Evolutionary conservation across 495 filamentous ascomycete genomes (phyloP).

Genomic region (Staphylotrichum longicolle): DNA sequence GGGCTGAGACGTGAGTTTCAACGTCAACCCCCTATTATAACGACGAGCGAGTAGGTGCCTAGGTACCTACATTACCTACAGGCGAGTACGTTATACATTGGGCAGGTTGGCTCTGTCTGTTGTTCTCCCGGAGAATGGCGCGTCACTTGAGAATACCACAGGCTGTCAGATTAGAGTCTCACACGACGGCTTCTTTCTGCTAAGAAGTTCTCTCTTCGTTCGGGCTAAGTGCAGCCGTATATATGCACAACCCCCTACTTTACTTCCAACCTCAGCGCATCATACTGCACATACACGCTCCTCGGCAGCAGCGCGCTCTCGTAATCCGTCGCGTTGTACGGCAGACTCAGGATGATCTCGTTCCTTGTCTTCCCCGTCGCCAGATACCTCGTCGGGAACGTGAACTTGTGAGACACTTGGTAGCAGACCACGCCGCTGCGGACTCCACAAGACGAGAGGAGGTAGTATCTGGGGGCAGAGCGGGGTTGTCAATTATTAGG

Average conservation of each 20-base stretch:
- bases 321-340: slow-evolving; percentile 1
- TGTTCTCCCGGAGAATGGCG: no score
- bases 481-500: background rate
- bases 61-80: no score
- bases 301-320: background rate
- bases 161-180: no score
- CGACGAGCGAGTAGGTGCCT: no score
- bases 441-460: background rate
- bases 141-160: no score
- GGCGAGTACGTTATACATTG: no score
- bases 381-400: background rate
- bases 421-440: slow-evolving; percentile 3
- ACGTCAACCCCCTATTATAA: no score
- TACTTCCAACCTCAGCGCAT: slow-evolving; percentile 1
- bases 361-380: background rate
- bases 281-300: background rate
- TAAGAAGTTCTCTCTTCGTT: no score
- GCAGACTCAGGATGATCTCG: background rate
- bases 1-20: no score
- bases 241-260: background rate
- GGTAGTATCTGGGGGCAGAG: background rate
- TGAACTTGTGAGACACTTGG: slow-evolving; percentile 3
- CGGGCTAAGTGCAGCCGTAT: no score
- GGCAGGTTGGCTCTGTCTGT: no score
- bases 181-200: no score